Evolutionary conservation across 345 rosid genomes (phyloP).

Genomic region (Syzygium jambos): DNA sequence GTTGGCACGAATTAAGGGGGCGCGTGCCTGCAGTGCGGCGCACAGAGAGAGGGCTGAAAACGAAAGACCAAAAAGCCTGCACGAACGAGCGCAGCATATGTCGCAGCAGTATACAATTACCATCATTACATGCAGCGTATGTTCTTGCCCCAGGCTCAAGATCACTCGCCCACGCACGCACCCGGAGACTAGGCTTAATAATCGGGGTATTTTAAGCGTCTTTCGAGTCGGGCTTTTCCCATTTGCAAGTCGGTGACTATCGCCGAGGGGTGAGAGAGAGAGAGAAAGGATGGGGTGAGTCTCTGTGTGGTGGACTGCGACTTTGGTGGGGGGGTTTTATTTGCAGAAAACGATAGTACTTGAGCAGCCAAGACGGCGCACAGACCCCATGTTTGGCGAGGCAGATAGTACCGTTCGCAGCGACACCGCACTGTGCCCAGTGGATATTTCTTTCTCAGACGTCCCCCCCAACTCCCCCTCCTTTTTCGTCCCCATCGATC

Average conservation of each 20-base stretch:
- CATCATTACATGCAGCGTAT: neutral
- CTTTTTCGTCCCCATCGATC: neutral
- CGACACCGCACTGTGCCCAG: neutral
- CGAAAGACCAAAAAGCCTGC: neutral
- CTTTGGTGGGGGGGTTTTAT: neutral
- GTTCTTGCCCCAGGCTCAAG: neutral
- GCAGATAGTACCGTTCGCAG: constrained; percentile 1
- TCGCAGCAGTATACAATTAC: neutral
- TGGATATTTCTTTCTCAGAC: neutral
- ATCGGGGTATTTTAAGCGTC: neutral
- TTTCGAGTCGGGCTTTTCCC: neutral
- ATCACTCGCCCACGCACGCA: neutral
- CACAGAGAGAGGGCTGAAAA: neutral
- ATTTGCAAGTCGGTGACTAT: neutral
- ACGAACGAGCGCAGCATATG: neutral
- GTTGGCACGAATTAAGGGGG: neutral
- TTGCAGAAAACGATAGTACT: constrained; percentile 7
- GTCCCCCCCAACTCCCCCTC: too few relatives aligned
- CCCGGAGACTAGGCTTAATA: neutral
- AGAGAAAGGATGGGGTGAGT: neutral
- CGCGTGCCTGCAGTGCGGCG: neutral
- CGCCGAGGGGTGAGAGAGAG: neutral
- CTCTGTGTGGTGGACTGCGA: neutral
- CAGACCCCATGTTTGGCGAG: constrained; percentile 4
- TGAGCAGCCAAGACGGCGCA: constrained; percentile 6